Evolutionary conservation across 441 rosid species (phyloP), one percentile per base, ranked within the genome.

Genomic region (Adansonia gregorii): DNA sequence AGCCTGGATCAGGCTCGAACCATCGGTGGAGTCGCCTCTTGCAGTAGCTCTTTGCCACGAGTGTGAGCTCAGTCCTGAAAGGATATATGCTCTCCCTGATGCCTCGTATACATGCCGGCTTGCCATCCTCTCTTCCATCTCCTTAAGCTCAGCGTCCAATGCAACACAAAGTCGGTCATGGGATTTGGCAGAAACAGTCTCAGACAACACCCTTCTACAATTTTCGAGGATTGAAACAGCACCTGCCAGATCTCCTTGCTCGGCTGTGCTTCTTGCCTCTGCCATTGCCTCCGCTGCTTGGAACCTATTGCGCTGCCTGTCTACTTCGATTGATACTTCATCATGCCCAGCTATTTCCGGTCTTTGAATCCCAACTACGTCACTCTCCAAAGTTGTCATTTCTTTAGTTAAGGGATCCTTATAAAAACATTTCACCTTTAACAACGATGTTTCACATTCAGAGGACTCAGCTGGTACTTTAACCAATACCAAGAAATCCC

Each of bases 41-140:
- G 98, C 86, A 8, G 98, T 96, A 43, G 99, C 98, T 87, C 99
- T 87, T 83, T 97, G 99, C 99, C 99, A 94, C 15, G 98, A 97
- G 71, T 97, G 98, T 6, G 99, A 97, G 85, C 98, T 97, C 64
- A 97, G 92, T 64, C 99, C 99, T 0, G 99, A 97, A 14, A 97
- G 94, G 61, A 97, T 91, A 69, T 97, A 97, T 48, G 98, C 99
- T 79, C 99, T 90, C 24, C 99, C 99, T 0, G 97, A 97, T 66
- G 88, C 91, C 82, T 94, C 97, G 14, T 97, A 97, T 27, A 92
- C 93, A 68, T 91, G 97, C 80, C 94, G 88, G 78, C 95, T 97
- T 51, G 92, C 89, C 97, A 94, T 90, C 86, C 99, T 86, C 78
- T 94, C 98, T 83, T 94, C 97, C 97, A 97, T 94, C 83, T 92